Conservation (phyloP, 2,329 filamentous ascomycete genomes). For the Aspergillus fijiensis region DNA sequence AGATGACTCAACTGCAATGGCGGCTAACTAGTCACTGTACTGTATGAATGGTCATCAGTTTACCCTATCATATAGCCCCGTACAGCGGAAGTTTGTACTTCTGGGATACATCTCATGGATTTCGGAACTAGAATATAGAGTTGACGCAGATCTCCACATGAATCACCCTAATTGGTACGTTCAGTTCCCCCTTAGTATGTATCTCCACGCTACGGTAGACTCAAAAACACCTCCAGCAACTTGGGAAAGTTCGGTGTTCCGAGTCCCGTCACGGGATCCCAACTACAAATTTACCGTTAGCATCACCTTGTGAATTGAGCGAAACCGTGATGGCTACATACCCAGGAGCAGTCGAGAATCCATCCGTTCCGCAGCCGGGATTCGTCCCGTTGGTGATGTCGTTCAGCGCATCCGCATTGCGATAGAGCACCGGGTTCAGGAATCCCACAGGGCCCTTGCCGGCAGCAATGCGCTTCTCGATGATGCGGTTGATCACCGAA, state of each 20-base stretch:
- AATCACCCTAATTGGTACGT: no score
- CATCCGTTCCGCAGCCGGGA: slow-evolving; percentile 7
- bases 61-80: no score
- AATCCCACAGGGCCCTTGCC: slow-evolving; percentile 9
- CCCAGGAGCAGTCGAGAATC: slow-evolving; percentile 9
- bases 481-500: slow-evolving; percentile 11
- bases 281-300: background rate
- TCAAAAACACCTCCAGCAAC: slow-evolving; percentile 7
- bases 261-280: slow-evolving; percentile 7
- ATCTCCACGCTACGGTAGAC: background rate
- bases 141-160: no score
- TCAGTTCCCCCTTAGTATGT: no score
- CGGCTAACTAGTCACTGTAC: no score
- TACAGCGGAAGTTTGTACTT: no score
- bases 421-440: slow-evolving; percentile 8
- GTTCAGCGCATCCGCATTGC: slow-evolving; percentile 3
- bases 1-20: no score
- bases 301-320: background rate
- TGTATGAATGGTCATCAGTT: no score
- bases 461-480: slow-evolving; percentile 7
- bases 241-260: slow-evolving; percentile 9
- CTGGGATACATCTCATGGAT: no score
- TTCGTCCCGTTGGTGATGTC: slow-evolving; percentile 10
- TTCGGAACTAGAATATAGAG: no score
- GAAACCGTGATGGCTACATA: background rate